Conservation (phyloP, 2,329 filamentous ascomycete genomes). For the Didymella segeticola region DNA sequence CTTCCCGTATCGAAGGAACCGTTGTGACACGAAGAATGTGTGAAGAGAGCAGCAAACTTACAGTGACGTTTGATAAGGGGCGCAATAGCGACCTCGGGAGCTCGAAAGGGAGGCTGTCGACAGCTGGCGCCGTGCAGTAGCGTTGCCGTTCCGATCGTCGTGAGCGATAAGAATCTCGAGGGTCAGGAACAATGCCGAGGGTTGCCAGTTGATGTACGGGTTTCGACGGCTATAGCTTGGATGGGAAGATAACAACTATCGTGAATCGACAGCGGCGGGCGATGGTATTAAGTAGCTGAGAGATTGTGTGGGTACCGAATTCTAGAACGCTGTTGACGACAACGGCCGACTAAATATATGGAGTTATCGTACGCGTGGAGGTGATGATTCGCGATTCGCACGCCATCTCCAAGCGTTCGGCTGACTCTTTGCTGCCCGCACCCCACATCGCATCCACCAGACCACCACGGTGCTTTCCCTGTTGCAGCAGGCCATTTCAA, state of each 20-base stretch:
- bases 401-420: slow-evolving; percentile 40
- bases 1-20: slow-evolving; percentile 12
- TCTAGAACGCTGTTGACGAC: slow-evolving; percentile 40
- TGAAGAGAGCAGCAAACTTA: slow-evolving; percentile 31
- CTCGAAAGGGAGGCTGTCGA: slow-evolving; percentile 19
- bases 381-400: slow-evolving; percentile 43
- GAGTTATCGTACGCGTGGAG: slow-evolving; percentile 34
- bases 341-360: slow-evolving; percentile 28
- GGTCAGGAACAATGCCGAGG: slow-evolving; percentile 38
- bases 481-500: slow-evolving; percentile 15
- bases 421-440: slow-evolving; percentile 32
- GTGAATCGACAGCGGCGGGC: slow-evolving; percentile 19
- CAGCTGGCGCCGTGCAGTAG: slow-evolving; percentile 14
- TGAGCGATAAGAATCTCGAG: slow-evolving; percentile 35
- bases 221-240: slow-evolving; percentile 36
- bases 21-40: slow-evolving; percentile 21
- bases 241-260: slow-evolving; percentile 21
- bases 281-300: slow-evolving; percentile 35
- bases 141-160: slow-evolving; percentile 17
- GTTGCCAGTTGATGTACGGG: slow-evolving; percentile 39
- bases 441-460: slow-evolving; percentile 28
- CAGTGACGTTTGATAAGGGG: slow-evolving; percentile 26
- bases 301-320: slow-evolving; percentile 23
- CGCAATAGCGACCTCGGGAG: slow-evolving; percentile 30
- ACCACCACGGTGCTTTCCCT: slow-evolving; percentile 29